A percentile compares a stretch with the other conserved stretches of the same genome.
These are phyloP conservation scores for Neurospora sublineolata DNA, from an alignment of 495 filamentous ascomycete genomes.

Conservation along the genomic window DNA sequence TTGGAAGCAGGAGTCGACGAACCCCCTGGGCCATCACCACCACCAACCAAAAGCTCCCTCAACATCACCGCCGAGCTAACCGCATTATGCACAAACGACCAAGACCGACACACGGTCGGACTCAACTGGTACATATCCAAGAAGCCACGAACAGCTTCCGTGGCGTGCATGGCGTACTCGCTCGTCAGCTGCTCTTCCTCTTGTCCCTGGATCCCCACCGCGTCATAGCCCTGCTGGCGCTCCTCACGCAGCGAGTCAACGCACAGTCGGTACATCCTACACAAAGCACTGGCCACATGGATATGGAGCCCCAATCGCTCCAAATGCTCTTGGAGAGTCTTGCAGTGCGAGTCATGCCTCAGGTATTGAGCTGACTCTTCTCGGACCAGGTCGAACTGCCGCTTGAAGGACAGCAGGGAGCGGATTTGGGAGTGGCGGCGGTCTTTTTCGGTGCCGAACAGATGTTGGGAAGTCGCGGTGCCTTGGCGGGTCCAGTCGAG, in stretches of 20 bases:
- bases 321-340: background rate
- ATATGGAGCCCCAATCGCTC: background rate
- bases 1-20: background rate
- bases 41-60: background rate
- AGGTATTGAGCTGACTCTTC: background rate
- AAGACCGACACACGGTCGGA: slow-evolving; percentile 1
- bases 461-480: background rate
- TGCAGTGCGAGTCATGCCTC: background rate
- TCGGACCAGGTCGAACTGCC: background rate
- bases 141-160: background rate
- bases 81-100: slow-evolving; percentile 3
- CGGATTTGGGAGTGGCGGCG: background rate
- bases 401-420: background rate
- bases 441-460: background rate
- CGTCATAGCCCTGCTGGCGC: background rate
- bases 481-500: slow-evolving; percentile 1
- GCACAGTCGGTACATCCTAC: background rate
- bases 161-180: background rate
- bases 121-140: slow-evolving; percentile 2
- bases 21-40: background rate
- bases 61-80: background rate
- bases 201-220: background rate
- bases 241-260: background rate
- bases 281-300: background rate
- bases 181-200: background rate